Evolutionary conservation across 2,329 filamentous ascomycete genomes (phyloP), one percentile per base, ranked within the genome.

Genomic region (Phialophora verrucosa): DNA sequence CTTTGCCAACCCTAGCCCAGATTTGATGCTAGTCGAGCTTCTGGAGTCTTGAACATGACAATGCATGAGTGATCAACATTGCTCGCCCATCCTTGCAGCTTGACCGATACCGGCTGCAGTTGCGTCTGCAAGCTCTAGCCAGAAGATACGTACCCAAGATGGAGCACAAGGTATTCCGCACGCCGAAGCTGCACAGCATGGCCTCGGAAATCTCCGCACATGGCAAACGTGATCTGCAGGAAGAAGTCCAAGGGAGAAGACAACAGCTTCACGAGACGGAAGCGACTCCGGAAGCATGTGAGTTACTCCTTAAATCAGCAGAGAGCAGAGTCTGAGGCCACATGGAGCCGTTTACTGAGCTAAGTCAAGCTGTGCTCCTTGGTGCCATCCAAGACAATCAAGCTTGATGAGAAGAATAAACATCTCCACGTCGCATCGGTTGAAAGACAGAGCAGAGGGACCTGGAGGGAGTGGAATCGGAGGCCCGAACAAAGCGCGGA

Each of bases 31-130:
- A 42, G 17, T 12, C 35, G 2, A n/a, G 17, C 17, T 44, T 44
- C 38, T 20, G 38, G 14, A 44, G 38, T 20, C 38, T 44, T 44
- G 6, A 8, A 44, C 17, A 44, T 44, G 38, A 44, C 17, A n/a
- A n/a, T 44, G 38, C 38, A 44, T 44, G 7, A 44, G 38, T 4
- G 38, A 44, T 44, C 38, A 20, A n/a, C 14, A 17, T n/a, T 20
- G 17, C 14, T 44, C 38, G 38, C n/a, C 38, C 38, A n/a, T n/a
- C n/a, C 4, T 17, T 44, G 35, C 55, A 58, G 12, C 35, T 11
- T 27, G 35, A 44, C 55, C 55, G 55, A 58, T 58, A 58, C 32
- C 55, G 55, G 55, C 55, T 42, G 44, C n/a, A 8, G 17, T 8
- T 42, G 55, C 5, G 23, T 44, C 35, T 42, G 32, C 25, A 38